Evolutionary conservation across 768 basidiomycete species (phyloP), one percentile per base, ranked within the genome.

Genomic region (Leccinum boreale): DNA sequence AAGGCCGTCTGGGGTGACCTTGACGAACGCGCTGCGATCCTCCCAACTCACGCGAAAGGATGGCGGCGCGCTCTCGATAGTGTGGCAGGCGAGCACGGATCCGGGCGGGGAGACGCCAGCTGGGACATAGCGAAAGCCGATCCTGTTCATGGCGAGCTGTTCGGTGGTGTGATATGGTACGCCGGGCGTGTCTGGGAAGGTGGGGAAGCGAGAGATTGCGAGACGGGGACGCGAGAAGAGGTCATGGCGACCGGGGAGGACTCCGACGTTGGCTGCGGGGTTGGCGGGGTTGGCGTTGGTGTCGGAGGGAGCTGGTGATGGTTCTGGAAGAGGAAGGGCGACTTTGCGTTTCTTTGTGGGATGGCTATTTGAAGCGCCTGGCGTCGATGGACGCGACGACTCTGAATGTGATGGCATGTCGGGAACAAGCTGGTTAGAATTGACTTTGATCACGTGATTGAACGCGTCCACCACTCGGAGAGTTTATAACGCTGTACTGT

Each of bases 21-120:
- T 85, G 53, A 94, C 77, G 67, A 89, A 92, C 0, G 87, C 78
- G 64, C 86, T 91, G 23, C 94, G 84, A 72, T 97, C 94, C 70
- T 95, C 93, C 94, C 94, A 96, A 67, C 88, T 87, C 58, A 93
- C 82, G 50, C 92, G 81, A 69, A 80, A 87, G 5, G 74, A 71
- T 1, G 81, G 79, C 0, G 94, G 94, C 15, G 81, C 80, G 65
- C 84, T 86, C 74, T 94, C 91, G 65, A 94, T 92, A 3, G 89
- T 89, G 14, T 90, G 83, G 66, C 89, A 93, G 14, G 88, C 80
- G 12, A 82, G 68, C 9, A 77, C 73, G 56, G 79, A 79, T 15
- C 84, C 85, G 9, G 77, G 78, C 0, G 80, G 81, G 23, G 83
- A 80, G 62, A 91, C 84, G 50, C 91, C 90, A 0, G 90, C 90